These are phyloP conservation scores for Solanum sitiens DNA, from an alignment of 257 asterid genomes.

Conservation along the genomic window DNA sequence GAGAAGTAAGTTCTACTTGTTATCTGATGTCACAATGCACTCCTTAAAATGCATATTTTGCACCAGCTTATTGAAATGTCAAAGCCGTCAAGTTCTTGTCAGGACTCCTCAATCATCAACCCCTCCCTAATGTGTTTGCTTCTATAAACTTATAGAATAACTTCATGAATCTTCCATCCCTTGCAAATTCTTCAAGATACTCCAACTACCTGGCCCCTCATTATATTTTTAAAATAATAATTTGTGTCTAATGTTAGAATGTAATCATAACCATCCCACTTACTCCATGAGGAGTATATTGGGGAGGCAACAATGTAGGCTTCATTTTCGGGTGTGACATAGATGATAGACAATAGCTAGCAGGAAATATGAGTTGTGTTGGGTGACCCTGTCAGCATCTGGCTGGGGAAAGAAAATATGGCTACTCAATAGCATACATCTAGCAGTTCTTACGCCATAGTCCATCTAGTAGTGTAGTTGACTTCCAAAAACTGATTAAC, in stretches of 20 bases:
- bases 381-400: not conserved
- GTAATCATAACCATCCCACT: not conserved
- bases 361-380: not conserved
- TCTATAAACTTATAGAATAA: not conserved
- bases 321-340: not conserved
- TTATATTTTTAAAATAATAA: not conserved
- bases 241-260: not conserved
- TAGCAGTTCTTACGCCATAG: not conserved
- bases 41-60: not conserved
- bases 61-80: not conserved
- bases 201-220: not conserved
- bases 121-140: not conserved
- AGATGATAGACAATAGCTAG: not conserved
- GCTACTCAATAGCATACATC: not conserved
- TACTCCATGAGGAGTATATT: not conserved
- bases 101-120: not conserved
- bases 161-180: not conserved
- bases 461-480: not conserved
- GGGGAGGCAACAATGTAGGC: not conserved
- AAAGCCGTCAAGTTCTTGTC: not conserved
- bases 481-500: not conserved
- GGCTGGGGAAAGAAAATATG: not conserved
- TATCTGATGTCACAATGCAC: not conserved
- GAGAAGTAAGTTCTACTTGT: slow-evolving; percentile 53
- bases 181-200: not conserved